A percentile compares a stretch with the other conserved stretches of the same genome.
Evolutionary conservation across 208 protist species (phyloP).

Genomic region (Trypanosoma rangeli): DNA sequence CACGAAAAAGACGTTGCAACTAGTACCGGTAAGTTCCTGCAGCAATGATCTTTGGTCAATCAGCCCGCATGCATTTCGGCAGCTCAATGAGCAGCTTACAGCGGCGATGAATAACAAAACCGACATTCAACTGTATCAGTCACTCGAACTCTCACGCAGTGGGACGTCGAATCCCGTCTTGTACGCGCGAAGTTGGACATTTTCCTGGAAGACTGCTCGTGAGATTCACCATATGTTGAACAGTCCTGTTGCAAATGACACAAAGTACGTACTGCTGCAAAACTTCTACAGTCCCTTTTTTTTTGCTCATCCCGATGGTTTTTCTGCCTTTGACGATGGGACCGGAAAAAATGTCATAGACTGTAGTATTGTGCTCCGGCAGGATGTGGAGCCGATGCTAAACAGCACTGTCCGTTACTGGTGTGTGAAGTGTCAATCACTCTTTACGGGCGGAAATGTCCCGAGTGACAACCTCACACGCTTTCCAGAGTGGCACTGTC

Average conservation of each 20-base stretch:
- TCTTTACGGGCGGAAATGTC: conserved; percentile 68
- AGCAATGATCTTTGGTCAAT: conserved; percentile 61
- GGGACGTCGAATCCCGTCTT: conserved; percentile 22
- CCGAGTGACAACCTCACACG: conserved; percentile 28
- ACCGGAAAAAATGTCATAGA: conserved; percentile 40
- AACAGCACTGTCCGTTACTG: conserved; percentile 57
- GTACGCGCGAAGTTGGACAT: conserved; percentile 36
- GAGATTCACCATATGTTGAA: conserved; percentile 39
- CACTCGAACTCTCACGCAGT: conserved; percentile 32
- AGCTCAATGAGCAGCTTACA: conserved; percentile 29
- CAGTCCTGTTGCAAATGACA: conserved; percentile 5
- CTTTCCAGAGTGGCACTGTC: conserved; percentile 58
- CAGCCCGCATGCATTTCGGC: conserved; percentile 39
- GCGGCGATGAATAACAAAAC: conserved; percentile 30
- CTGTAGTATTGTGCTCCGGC: conserved; percentile 53
- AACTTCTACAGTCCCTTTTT: conserved; percentile 65
- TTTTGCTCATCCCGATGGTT: conserved; percentile 42
- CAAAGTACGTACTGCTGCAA: neutral
- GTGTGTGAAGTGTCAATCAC: conserved; percentile 61
- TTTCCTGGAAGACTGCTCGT: conserved; percentile 34
- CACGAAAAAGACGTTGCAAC: conserved; percentile 40
- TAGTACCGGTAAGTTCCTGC: conserved; percentile 49
- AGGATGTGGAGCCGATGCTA: conserved; percentile 32
- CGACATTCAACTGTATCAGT: conserved; percentile 36
- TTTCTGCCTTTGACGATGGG: conserved; percentile 20